Percentiles rank a stretch among this genome's conserved stretches.
phyloP scores from a whole-genome alignment of 2,329 filamentous ascomycete genomes.

The Fusarium humuli region DNA sequence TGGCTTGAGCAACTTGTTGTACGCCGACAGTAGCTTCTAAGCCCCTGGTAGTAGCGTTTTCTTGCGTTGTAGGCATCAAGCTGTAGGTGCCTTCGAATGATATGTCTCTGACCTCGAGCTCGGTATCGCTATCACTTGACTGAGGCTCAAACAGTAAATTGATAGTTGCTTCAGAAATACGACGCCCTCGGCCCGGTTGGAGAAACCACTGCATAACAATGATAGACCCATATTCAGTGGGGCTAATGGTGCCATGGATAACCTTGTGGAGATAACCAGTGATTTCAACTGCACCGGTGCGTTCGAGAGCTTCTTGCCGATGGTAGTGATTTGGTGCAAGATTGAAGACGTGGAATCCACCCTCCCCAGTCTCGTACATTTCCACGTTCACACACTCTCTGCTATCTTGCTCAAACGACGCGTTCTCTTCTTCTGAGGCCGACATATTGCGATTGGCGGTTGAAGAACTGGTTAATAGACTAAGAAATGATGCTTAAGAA shows the following conservation, averaged over 20 bases:
- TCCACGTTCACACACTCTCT: not conserved
- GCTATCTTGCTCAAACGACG: not conserved
- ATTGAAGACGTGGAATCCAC: not conserved
- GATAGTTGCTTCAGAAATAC: not conserved
- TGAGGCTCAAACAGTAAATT: not conserved
- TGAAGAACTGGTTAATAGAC: too few relatives aligned
- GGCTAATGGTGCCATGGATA: not conserved
- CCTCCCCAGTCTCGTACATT: not conserved
- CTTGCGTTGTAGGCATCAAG: not conserved
- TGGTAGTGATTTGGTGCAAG: not conserved
- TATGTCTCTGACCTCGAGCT: not conserved
- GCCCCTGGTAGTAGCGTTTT: not conserved
- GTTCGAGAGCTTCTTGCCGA: not conserved
- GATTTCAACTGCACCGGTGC: not conserved
- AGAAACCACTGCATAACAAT: slow-evolving; percentile 3
- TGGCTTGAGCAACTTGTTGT: not conserved
- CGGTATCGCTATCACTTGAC: not conserved
- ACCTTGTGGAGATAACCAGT: not conserved
- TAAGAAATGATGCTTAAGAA: rapidly evolving
- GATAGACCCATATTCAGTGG: not conserved
- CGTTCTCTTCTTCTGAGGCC: not conserved
- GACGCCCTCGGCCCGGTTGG: not conserved
- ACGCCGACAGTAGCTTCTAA: not conserved
- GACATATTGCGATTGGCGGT: too few relatives aligned
- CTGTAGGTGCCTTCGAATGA: not conserved